phyloP scores from a whole-genome alignment of 164 flowering plant genomes.

The Stephania yunnanensis region DNA sequence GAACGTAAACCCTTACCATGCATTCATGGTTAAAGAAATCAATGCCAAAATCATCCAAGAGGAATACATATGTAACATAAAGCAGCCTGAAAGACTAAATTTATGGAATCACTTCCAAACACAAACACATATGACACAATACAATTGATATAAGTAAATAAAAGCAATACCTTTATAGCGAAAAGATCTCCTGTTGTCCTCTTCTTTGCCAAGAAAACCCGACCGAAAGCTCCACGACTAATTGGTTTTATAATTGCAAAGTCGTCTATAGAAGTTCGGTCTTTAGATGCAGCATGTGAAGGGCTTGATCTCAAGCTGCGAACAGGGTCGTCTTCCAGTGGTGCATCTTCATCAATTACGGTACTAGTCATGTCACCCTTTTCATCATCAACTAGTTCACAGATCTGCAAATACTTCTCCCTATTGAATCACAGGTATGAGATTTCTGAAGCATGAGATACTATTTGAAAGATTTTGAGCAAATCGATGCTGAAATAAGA shows the following conservation, averaged over 20 bases:
- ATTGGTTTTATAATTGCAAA: conserved; percentile 98
- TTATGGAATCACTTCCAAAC: not conserved
- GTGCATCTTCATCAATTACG: conserved; percentile 87
- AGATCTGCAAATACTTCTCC: conserved; percentile 93
- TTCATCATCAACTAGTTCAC: conserved; percentile 83
- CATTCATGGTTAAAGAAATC: not conserved
- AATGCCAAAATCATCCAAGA: not conserved
- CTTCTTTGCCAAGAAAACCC: conserved; percentile 94
- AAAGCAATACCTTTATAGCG: conserved; percentile 80
- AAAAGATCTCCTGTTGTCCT: conserved; percentile 98
- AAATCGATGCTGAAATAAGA: not conserved
- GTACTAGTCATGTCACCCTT: conserved; percentile 75
- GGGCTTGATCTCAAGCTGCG: conserved; percentile 96
- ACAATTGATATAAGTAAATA: not conserved
- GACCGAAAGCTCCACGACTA: conserved; percentile 99
- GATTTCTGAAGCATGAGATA: conserved; percentile 1
- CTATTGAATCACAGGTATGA: conserved; percentile 32
- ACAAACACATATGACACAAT: not conserved
- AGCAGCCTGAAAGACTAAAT: not conserved
- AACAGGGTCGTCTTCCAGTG: conserved; percentile 89
- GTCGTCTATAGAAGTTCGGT: conserved; percentile 98
- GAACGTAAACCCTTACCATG: not conserved
- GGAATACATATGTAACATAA: not conserved
- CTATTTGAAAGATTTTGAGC: not conserved
- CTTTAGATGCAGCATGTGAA: conserved; percentile 58